Percentiles rank a stretch among this genome's conserved stretches.
Evolutionary conservation across 2,329 filamentous ascomycete species (phyloP).

Genomic region (Fonsecaea pugnacius): DNA sequence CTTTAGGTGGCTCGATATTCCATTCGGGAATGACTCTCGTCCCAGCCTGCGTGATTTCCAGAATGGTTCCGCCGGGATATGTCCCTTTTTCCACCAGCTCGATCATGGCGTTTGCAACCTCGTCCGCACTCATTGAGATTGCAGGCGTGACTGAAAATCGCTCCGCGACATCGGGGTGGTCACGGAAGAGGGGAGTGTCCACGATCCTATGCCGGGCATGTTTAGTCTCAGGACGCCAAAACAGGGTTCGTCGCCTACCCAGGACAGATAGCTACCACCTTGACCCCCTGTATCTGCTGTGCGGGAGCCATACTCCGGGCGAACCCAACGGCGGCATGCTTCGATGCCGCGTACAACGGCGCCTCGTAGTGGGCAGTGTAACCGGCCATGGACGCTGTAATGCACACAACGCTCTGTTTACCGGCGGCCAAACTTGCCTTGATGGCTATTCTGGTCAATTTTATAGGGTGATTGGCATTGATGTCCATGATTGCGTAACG

Average conservation of each 20-base stretch:
- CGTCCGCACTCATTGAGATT: no score
- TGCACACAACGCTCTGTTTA: background rate
- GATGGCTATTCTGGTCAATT: background rate
- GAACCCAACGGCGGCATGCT: slow-evolving; percentile 4
- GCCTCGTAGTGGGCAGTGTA: background rate
- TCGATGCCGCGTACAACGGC: background rate
- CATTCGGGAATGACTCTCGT: no score
- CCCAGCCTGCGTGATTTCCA: no score
- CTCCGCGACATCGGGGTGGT: no score
- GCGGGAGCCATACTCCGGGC: background rate
- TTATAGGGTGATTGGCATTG: slow-evolving; percentile 8
- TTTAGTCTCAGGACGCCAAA: no score
- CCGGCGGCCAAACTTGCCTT: background rate
- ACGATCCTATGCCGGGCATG: no score
- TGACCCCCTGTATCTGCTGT: background rate
- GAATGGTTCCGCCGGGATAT: no score
- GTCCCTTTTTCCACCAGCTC: no score
- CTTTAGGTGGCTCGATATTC: no score
- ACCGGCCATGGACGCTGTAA: background rate
- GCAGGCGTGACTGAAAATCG: no score
- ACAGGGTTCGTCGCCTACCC: background rate
- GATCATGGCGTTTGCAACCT: no score
- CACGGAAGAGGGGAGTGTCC: no score
- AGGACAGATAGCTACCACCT: background rate
- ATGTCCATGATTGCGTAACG: background rate